Base-by-base conservation (phyloP, 2,329 filamentous ascomycete genomes). In the Ilyonectria robusta region DNA sequence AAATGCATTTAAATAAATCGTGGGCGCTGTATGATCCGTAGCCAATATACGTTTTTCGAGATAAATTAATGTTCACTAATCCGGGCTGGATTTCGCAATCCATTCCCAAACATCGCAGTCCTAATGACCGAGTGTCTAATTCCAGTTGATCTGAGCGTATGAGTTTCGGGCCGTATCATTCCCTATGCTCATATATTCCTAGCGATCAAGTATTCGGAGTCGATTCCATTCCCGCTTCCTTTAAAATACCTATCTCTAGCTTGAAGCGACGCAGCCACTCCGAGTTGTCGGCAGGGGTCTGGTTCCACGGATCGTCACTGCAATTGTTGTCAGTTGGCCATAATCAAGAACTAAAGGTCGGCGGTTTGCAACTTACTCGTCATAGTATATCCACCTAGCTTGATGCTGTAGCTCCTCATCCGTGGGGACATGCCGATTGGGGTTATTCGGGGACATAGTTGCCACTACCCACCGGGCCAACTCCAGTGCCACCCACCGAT, bases 401-500 rank as follows among this genome's bases (percentile, higher is more conserved):
- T 68, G 67, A 7, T 70, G 58, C 13, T 65, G 67, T 29, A 70
- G 37, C 50, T 70, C 67, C 9, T 70, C 61, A 6, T 70, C 67
- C 1, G 67, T 65, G 1, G 67, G 67, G 7, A 70, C 37, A 53
- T 70, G 67, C 23, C 59, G 61, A n/a, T 44, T 68, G 10, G 67
- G 67, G 1, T 70, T 70, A 15, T 68, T 70, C 3, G 65, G 65
- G 1, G 67, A 70, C 65, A 70, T 70, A 7, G 65, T 70, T 31
- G 57, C 51, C 23, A 42, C 57, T 0, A 70, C 67, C 65, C 65
- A 70, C 3, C 65, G 61, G 3, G 65, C 65, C 23, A 68, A 26
- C 15, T 70, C 67, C 15, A 47, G 26, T 0, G 61, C 65, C 0
- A 70, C 47, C 67, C 65, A 68, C 4, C 58, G 65, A 11, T 67